Percentiles rank a stretch among this genome's conserved stretches.
phyloP scores from a whole-genome alignment of 2,329 filamentous ascomycete genomes.

The Leptographium wingfieldii region DNA sequence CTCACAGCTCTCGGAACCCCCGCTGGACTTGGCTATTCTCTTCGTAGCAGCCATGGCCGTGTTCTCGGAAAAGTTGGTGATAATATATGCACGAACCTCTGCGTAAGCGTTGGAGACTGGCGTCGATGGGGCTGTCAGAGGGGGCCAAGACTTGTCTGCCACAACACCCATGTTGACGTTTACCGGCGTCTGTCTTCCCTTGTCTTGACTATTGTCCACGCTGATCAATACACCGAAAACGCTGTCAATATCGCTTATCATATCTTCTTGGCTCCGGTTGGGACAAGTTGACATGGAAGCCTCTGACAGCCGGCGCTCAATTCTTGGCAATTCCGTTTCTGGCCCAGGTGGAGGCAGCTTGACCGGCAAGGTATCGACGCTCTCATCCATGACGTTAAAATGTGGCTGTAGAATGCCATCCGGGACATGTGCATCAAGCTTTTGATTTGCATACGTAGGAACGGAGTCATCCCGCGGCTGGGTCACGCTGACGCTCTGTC shows the following conservation, averaged over 20 bases:
- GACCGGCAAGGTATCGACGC: not conserved
- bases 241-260: slow-evolving; percentile 7
- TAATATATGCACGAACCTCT: slow-evolving; percentile 9
- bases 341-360: not conserved
- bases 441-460: not conserved
- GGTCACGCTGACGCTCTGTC: not conserved
- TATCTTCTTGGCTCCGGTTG: not conserved
- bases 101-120: slow-evolving; percentile 10
- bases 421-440: not conserved
- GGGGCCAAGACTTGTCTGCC: not conserved
- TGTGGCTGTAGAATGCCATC: not conserved
- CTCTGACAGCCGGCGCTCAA: not conserved
- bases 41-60: not conserved
- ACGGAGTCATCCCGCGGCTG: not conserved
- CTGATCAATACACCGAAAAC: slow-evolving; percentile 7
- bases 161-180: not conserved
- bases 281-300: not conserved
- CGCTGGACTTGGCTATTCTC: not conserved
- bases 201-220: not conserved
- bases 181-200: not conserved
- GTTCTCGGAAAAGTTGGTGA: slow-evolving; percentile 1
- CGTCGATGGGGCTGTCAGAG: slow-evolving; percentile 5
- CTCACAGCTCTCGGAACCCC: not conserved
- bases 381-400: not conserved
- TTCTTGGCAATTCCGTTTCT: no score